Evolutionary conservation across 2,329 filamentous ascomycete species (phyloP), one percentile per base, ranked within the genome.

Genomic region (Passalora sequoiae): DNA sequence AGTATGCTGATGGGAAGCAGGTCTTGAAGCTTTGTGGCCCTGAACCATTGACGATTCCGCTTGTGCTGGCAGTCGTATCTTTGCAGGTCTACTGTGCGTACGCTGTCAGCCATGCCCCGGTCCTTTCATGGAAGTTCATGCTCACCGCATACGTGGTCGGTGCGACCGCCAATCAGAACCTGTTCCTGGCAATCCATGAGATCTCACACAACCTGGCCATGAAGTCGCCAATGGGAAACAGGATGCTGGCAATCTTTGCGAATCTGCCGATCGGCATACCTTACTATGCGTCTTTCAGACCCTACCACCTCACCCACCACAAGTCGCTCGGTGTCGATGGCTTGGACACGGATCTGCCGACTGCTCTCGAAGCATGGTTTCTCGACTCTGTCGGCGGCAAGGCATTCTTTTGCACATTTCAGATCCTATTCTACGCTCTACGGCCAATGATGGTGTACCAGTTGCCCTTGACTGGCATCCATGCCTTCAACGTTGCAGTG

Each of bases 181-280:
- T 97, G 38, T 98, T 98, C 73, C 81, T 98, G 30, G 89, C 92
- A 46, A 98, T 98, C 62, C 92, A 98, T 71, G 92, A 98, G 70
- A 97, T 98, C 66, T 94, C 88, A 12, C 92, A 98, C 71, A 98
- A 98, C 65, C 75, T 98, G 51, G 92, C 91, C 25, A 97, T 97
- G 75, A 81, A 80, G 55, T 89, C 81, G 19, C 77, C 86, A 1
- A 65, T 82, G 30, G 83, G 81, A 49, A 98, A 98, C 69, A 77
- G 92, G 15, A 63, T 95, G 40, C 76, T 97, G 53, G 92, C 92
- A 54, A 86, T 98, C 49, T 80, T 96, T 63, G 92, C 92, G 49
- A 98, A 98, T 67, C 72, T 98, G 35, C 92, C 92, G 36, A 98
- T 98, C 63, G 92, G 87, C 35, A 77, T 97, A 40, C 92, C 92